Evolutionary conservation across 2,329 filamentous ascomycete species (phyloP), one percentile per base, ranked within the genome.

Genomic region (Fonsecaea multimorphosa): DNA sequence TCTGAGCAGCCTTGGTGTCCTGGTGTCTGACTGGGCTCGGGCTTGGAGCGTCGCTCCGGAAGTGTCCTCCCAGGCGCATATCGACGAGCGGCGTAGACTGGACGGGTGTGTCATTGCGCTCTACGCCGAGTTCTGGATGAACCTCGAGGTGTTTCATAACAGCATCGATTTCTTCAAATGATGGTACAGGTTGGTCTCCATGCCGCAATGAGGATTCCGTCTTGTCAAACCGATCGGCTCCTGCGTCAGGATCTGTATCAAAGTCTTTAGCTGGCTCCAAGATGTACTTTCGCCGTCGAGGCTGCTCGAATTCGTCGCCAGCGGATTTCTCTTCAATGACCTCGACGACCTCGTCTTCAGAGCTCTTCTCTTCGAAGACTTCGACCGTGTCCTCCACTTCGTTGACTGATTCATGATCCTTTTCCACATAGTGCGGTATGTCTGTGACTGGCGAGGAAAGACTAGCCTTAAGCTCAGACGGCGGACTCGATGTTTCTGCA

Each of bases 121-220:
- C 91, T 65, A 92, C 86, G 12, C 91, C 91, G 76, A 90, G 86
- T 58, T 89, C 88, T 1, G 90, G 90, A 70, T 92, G 87, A 65
- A 89, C 85, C 72, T 92, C 89, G 72, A 97, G 85, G 66, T 95
- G 90, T 70, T 89, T 87, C 92, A 98, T 97, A 59, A 97, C 88
- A 52, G 90, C 92, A 80, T 97, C 93, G 73, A 97, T 93, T 74
- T 97, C 93, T 71, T 94, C 71, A 52, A 68, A 72, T 1, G 72
- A 72, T 19, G 71, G 68, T 3, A 63, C 52, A 7, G 57, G 36
- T 24, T 69, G 65, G 27, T 69, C 69, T 22, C 65, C 34, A 19
- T 62, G 58, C 2, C 54, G 63, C 19, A 38, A 27, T 38, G 32
- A 36, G 31, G 56, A 24, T 44, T 32, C 52, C 27, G 63, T 51